Base-by-base conservation (phyloP, 148 eudicot species). In the Selenicereus undatus region DNA sequence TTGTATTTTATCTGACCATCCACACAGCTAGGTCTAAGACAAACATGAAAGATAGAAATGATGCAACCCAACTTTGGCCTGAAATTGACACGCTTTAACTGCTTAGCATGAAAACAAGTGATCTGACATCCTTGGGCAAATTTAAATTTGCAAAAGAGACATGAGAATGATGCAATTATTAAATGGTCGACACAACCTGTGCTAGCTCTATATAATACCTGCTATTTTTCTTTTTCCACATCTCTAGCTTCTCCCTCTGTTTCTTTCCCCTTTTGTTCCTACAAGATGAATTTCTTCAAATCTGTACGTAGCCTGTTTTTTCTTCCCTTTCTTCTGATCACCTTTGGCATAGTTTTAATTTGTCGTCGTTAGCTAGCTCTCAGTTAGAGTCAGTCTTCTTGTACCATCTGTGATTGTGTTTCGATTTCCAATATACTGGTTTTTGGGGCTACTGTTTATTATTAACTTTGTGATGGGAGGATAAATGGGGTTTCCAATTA, bases 251-350 rank as follows among this genome's bases (percentile, higher is more conserved):
- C 29, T 66, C 13, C 45, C 29, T 66, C 13, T 21, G 29, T 21
- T 29, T 30, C 65, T 78, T 29, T 45, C 51, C 69, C 29, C 21
- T 1, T 64, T 64, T 64, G 68, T 64, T 64, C 68, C 17, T 36
- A 35, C 12, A 78, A 16, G 20, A 84, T 81, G 83, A 84, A 84
- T 83, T 71, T 71, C 48, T 68, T 74, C 52, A 81, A 84, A 81
- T 84, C 68, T 65, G 86, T 84, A 81, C 78, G 50, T 81, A 30
- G 66, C 78, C 75, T 52, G 27, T 64, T 24, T 8, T 27, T 22
- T 69, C 52, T 11, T 9, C 43, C 26, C 14, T 72, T 1, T 10
- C 56, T 68, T 52, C 1, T 56, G 62, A 8, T 64, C 68, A 64
- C n/a, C 60, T 24, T 74, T 74, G 26, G 60, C 58, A 13, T 50